Base-by-base conservation (phyloP, 306 rosid genomes). In the Trichosanthes cucumerina region DNA sequence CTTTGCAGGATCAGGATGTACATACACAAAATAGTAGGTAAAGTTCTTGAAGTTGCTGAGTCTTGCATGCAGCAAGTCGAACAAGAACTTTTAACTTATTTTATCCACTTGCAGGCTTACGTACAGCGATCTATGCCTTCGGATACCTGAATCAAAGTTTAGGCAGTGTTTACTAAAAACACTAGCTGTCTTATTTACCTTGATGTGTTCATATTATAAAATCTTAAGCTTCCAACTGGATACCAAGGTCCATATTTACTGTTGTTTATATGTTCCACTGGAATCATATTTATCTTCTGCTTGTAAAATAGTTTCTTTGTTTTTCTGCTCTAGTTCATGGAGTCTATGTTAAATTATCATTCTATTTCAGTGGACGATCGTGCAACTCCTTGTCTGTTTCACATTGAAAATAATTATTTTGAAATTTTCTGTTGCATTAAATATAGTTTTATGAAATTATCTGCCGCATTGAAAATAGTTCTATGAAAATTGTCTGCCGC, bases 111-210 rank as follows among this genome's bases (percentile, higher is more conserved):
- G 46, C 97, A 95, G 99, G 90, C 90, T 92, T 86, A 92, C 98
- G 60, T 96, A 96, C 93, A 96, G 99, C 73, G 99, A 96, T 78
- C 88, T 96, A 72, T 96, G 99, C 91, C 90, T 84, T 79, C 91
- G 81, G 80, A 96, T 92, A 82, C 96, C 99, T 21, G 97, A 96
- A 78, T 81, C 98, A 57, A 90, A 87, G 87, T 96, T 96, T 83
- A 92, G 99, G 86, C 93, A 81, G 78, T 90, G 99, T 89, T 84
- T 92, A 81, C 79, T 92, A 76, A 86, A 88, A 83, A 96, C 99
- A 47, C 84, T 92, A 72, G 90, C 93, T 79, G 86, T 88, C 63
- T 88, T 95, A 3, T 95, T 92, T 88, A 90, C 86, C 76, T 87
- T 91, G 81, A 86, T 95, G 96, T 87, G 89, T 82, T 95, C 99